Percentiles rank a stretch among this genome's conserved stretches.
Conservation (phyloP, 345 rosid species). For the Syzygium aromaticum region DNA sequence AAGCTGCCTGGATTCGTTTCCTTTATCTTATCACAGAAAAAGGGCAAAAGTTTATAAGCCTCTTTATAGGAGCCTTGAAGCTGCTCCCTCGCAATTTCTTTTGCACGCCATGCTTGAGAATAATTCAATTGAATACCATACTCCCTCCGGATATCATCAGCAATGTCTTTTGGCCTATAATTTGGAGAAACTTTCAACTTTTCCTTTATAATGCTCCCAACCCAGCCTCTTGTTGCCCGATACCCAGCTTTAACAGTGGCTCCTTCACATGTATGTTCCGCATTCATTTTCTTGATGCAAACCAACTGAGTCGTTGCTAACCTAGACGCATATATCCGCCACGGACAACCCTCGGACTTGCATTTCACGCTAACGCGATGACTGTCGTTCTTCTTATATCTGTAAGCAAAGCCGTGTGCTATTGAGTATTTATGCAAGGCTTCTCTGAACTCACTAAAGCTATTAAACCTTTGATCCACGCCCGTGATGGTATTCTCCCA, state of each 20-base stretch:
- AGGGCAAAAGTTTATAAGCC: conserved; percentile 73
- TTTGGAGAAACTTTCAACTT: conserved; percentile 76
- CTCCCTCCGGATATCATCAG: conserved; percentile 77
- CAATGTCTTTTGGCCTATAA: conserved; percentile 87
- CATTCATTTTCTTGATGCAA: conserved; percentile 80
- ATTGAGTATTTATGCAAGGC: conserved; percentile 85
- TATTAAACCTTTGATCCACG: conserved; percentile 77
- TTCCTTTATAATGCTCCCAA: conserved; percentile 86
- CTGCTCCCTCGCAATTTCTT: conserved; percentile 90
- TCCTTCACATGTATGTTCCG: conserved; percentile 83
- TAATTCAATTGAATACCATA: conserved; percentile 87
- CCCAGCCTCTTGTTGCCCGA: conserved; percentile 90
- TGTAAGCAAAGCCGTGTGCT: conserved; percentile 82
- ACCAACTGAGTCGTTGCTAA: conserved; percentile 76
- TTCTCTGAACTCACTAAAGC: conserved; percentile 78
- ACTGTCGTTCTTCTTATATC: conserved; percentile 87
- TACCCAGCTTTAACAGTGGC: conserved; percentile 69
- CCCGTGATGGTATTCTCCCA: conserved; percentile 94
- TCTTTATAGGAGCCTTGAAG: conserved; percentile 89
- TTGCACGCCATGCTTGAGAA: conserved; percentile 95
- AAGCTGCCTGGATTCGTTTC: conserved; percentile 93
- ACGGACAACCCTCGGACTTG: conserved; percentile 81
- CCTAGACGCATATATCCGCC: conserved; percentile 89
- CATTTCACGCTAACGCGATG: conserved; percentile 88
- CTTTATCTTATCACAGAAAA: conserved; percentile 75